Evolutionary conservation across 257 asterid species (phyloP).

Genomic region (Mitragyna speciosa): DNA sequence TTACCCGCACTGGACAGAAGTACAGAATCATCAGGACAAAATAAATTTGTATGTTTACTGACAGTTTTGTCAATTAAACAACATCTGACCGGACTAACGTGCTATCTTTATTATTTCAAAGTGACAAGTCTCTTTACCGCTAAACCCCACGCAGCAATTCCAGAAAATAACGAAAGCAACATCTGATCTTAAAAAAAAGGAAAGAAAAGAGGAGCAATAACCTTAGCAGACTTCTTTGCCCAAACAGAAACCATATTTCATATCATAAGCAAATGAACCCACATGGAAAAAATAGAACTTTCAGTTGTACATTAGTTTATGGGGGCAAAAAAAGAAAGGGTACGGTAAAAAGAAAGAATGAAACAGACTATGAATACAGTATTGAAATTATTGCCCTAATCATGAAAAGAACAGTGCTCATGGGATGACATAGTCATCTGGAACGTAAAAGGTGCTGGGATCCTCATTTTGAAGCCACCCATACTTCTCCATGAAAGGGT

Average conservation of each 20-base stretch:
- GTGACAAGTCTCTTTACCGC: too few species aligned
- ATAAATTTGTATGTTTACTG: too few species aligned
- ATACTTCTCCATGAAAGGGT: constrained; percentile 74
- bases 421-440: constrained; percentile 70
- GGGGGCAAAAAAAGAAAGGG: not conserved
- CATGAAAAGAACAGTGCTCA: constrained; percentile 21
- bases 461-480: constrained; percentile 81
- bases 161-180: not conserved
- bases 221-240: not conserved
- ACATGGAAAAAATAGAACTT: not conserved
- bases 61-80: too few species aligned
- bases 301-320: not conserved
- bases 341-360: not conserved
- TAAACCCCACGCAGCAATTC: too few species aligned
- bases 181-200: too few species aligned
- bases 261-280: not conserved
- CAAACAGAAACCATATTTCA: not conserved
- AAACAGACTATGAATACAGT: not conserved
- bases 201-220: not conserved
- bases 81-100: too few species aligned
- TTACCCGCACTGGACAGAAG: too few species aligned
- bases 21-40: too few species aligned
- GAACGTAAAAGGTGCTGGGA: constrained; percentile 48
- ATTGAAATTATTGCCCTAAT: not conserved
- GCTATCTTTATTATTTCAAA: too few species aligned